phyloP scores from a whole-genome alignment of 441 rosid genomes.

The Croton setiger region DNA sequence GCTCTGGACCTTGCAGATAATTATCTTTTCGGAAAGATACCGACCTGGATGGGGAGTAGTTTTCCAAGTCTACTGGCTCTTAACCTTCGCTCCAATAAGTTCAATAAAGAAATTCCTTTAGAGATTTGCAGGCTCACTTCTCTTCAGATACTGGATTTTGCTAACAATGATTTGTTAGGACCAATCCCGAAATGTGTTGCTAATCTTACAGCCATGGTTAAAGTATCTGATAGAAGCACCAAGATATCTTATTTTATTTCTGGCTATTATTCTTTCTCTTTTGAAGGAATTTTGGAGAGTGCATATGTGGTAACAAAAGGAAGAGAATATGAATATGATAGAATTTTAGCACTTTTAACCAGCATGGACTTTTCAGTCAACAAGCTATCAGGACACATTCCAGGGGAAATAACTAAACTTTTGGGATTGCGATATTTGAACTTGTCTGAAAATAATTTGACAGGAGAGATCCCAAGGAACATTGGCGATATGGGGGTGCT shows the following conservation, averaged over 20 bases:
- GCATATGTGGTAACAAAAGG: slow-evolving; percentile 19
- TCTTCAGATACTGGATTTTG: slow-evolving; percentile 28
- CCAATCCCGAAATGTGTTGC: slow-evolving; percentile 11
- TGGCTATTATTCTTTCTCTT: no score
- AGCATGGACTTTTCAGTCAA: slow-evolving; percentile 42
- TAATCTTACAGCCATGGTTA: slow-evolving; percentile 10
- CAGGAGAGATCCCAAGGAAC: slow-evolving; percentile 28
- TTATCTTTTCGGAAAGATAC: slow-evolving; percentile 23
- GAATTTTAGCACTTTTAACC: slow-evolving; percentile 24
- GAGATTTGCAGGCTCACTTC: slow-evolving; percentile 13
- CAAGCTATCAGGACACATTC: slow-evolving; percentile 41
- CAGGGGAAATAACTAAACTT: slow-evolving; percentile 30
- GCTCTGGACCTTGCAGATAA: slow-evolving; percentile 11
- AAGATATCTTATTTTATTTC: no score
- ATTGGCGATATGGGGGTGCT: slow-evolving; percentile 30
- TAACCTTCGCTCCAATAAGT: slow-evolving; percentile 17
- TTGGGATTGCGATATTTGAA: slow-evolving; percentile 28
- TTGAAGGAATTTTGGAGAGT: not conserved
- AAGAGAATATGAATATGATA: slow-evolving; percentile 24
- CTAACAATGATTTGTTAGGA: slow-evolving; percentile 7
- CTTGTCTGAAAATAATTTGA: slow-evolving; percentile 27
- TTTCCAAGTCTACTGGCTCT: slow-evolving; percentile 12
- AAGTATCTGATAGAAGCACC: no score
- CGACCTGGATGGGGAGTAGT: slow-evolving; percentile 25
- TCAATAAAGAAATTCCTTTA: slow-evolving; percentile 22